Percentiles rank a stretch among this genome's conserved stretches.
Evolutionary conservation across 768 basidiomycete species (phyloP).

Genomic region (Tylopilus rubrobrunneus): DNA sequence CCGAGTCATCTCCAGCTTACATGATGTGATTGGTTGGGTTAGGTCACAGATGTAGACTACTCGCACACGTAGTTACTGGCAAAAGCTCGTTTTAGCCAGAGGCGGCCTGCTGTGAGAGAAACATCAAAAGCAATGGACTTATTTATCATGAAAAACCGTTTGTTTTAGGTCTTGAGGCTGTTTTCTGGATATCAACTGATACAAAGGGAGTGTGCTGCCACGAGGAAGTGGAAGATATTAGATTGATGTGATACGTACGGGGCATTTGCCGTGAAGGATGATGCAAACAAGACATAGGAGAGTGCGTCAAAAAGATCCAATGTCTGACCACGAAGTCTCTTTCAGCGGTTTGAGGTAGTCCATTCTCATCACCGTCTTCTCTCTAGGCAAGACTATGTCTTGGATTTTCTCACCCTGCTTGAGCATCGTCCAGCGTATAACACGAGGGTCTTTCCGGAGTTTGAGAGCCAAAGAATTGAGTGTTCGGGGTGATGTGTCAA

Average conservation of each 20-base stretch:
- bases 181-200: not conserved
- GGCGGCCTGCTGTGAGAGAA: too few species aligned
- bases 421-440: slow-evolving; percentile 77
- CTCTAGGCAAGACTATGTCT: slow-evolving; percentile 55
- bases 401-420: slow-evolving; percentile 74
- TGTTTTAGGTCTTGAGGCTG: not conserved
- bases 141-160: too few species aligned
- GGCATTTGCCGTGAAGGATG: not conserved
- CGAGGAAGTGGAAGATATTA: not conserved
- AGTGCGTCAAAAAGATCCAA: slow-evolving; percentile 8
- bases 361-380: slow-evolving; percentile 37
- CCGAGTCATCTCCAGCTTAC: slow-evolving; percentile 35
- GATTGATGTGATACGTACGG: not conserved
- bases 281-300: not conserved
- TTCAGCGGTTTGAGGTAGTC: slow-evolving; percentile 22
- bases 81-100: not conserved
- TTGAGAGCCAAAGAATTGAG: slow-evolving; percentile 60
- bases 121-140: too few species aligned
- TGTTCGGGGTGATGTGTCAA: slow-evolving; percentile 77
- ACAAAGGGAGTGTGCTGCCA: not conserved
- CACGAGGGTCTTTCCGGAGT: slow-evolving; percentile 76
- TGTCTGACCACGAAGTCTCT: slow-evolving; percentile 27
- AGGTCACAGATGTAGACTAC: slow-evolving; percentile 11
- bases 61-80: not conserved
- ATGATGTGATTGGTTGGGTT: slow-evolving; percentile 37